Base-by-base conservation (phyloP, 352 stramenopile genomes). In the Globisporangium canariense region DNA sequence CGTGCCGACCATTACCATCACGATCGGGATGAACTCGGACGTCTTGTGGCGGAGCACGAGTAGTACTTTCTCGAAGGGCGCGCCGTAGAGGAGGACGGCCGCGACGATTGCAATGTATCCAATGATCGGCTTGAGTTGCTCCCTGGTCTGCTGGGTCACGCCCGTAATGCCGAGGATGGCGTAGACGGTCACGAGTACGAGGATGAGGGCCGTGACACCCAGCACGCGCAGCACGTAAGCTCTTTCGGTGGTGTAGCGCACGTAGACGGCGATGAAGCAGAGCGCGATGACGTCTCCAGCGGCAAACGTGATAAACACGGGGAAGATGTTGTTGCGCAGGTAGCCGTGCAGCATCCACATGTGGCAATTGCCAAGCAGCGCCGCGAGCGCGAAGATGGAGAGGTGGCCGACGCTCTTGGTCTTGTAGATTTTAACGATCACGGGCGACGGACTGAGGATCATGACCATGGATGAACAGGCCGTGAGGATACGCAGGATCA, bases 301-400 rank as follows among this genome's bases (percentile, higher is more conserved):
- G 9, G 66, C 58, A 40, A 77, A 76, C 34, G 71, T 79, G 36
- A 73, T 69, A 46, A 79, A 72, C 2, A 79, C 49, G 18, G 72
- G 75, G 32, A 78, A 78, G 53, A 78, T 68, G 53, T 78, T 74
- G 16, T 73, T 64, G 1, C 62, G 68, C 7, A 83, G 34, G 30
- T 68, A 74, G 13, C 72, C 70, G 41, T 83, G 79, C 40, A 83
- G 68, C 70, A 80, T 78, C 71, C 68, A 59, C 34, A 69, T 66
- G 61, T 75, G 69, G 38, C 60, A 67, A 47, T 71, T 71, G 14
- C 56, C 58, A 10, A 69, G 59, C 46, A 75, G 65, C 41, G 69
- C 60, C 6, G 63, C 58, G 25, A 75, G 62, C 46, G 69, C 57
- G 32, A 69, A 57, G 51, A 75, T 68, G n/a, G 69, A 75, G 22